Evolutionary conservation across 176 grass and related monocot genomes (phyloP).

Genomic region (Luzula sylvatica): DNA sequence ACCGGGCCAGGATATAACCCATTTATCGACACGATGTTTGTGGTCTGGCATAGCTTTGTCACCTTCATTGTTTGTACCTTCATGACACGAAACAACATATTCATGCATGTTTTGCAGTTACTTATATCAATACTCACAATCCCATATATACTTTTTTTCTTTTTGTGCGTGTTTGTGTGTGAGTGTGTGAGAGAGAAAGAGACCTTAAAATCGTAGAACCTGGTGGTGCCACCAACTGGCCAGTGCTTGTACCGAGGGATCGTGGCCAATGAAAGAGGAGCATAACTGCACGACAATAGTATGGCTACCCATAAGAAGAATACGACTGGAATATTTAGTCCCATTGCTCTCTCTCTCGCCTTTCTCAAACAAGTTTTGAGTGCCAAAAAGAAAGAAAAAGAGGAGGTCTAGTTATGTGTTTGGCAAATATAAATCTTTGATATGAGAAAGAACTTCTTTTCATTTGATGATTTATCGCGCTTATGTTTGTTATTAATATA

Average conservation of each 20-base stretch:
- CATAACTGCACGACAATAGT: background rate
- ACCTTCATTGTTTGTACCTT: constrained; percentile 42
- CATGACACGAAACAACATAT: background rate
- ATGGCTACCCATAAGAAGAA: background rate
- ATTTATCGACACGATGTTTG: constrained; percentile 48
- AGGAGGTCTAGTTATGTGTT: too few species aligned
- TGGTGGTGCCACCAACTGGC: background rate
- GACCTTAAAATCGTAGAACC: constrained; percentile 24
- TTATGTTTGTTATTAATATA: too few species aligned
- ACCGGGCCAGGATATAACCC: constrained; percentile 41
- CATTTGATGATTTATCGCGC: too few species aligned
- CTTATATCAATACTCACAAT: background rate
- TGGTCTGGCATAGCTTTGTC: constrained; percentile 46
- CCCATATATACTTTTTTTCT: background rate
- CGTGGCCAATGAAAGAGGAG: background rate
- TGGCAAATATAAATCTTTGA: too few species aligned
- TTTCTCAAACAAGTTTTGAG: background rate
- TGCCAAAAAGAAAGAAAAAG: background rate
- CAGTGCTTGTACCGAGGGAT: background rate
- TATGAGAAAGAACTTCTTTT: too few species aligned
- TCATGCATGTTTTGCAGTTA: too few species aligned
- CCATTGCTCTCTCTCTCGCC: constrained; percentile 3
- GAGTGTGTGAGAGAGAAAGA: too few species aligned
- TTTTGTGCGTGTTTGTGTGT: too few species aligned
- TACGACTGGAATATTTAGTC: background rate